phyloP scores from a whole-genome alignment of 164 flowering plant genomes.

The Liquidambar formosana region DNA sequence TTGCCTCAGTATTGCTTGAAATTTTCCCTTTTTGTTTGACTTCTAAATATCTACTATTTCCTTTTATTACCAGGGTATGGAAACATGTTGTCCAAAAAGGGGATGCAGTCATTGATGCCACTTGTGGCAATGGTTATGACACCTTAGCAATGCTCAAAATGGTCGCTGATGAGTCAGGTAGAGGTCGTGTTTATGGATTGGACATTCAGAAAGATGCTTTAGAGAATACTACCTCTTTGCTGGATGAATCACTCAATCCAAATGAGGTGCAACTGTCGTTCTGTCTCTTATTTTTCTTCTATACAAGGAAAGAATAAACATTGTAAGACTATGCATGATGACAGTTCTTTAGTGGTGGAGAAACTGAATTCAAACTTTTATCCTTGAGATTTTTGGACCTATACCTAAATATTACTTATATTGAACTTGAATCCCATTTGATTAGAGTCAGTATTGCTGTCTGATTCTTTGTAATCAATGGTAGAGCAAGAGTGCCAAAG shows the following conservation, averaged over 20 bases:
- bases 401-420: too few relatives aligned
- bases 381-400: too few relatives aligned
- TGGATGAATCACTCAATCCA: slow-evolving; percentile 42
- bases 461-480: too few relatives aligned
- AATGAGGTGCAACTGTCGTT: slow-evolving; percentile 44
- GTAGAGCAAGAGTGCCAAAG: too few relatives aligned
- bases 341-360: too few relatives aligned
- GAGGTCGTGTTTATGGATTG: slow-evolving; percentile 74
- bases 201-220: slow-evolving; percentile 84
- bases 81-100: slow-evolving; percentile 66
- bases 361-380: too few relatives aligned
- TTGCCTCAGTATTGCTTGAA: too few relatives aligned
- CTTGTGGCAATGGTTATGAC: slow-evolving; percentile 97
- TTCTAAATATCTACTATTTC: not conserved
- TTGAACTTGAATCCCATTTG: too few relatives aligned
- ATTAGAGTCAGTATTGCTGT: too few relatives aligned
- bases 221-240: slow-evolving; percentile 57
- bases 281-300: not conserved
- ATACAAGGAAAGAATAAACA: not conserved
- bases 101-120: slow-evolving; percentile 85
- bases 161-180: slow-evolving; percentile 60
- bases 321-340: not conserved
- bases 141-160: slow-evolving; percentile 73
- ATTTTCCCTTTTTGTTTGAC: too few relatives aligned
- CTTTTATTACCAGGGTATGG: slow-evolving; percentile 60